Percentiles rank a stretch among this genome's conserved stretches.
Conservation (phyloP, 2,329 filamentous ascomycete species). For the Aspergillus neoniger region DNA sequence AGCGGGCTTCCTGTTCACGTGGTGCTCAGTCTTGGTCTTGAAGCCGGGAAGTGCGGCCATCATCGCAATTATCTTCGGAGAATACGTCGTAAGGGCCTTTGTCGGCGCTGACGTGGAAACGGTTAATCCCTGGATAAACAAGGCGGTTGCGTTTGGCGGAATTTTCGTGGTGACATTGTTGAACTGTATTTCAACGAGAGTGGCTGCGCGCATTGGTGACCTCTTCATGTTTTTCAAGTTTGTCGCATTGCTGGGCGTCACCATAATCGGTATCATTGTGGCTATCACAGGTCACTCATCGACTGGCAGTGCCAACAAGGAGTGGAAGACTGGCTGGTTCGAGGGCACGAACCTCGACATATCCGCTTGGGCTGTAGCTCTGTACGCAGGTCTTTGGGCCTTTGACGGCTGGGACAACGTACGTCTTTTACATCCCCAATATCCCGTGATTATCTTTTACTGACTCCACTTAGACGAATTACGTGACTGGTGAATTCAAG, state of each 20-base stretch:
- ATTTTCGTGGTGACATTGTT: slow-evolving; percentile 75
- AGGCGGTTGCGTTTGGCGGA: slow-evolving; percentile 77
- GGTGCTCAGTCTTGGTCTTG: slow-evolving; percentile 90
- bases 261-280: slow-evolving; percentile 84
- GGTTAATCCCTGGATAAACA: slow-evolving; percentile 85
- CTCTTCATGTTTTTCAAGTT: slow-evolving; percentile 98
- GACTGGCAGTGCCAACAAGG: slow-evolving; percentile 71
- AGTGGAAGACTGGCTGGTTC: slow-evolving; percentile 94
- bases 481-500: slow-evolving; percentile 95
- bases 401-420: slow-evolving; percentile 99
- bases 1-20: slow-evolving; percentile 90
- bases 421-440: slow-evolving; percentile 40
- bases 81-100: slow-evolving; percentile 87
- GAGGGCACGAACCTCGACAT: slow-evolving; percentile 76
- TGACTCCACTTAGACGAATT: slow-evolving; percentile 71
- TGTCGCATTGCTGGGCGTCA: slow-evolving; percentile 81
- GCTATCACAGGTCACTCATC: slow-evolving; percentile 81
- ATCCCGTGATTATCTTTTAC: neutral
- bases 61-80: slow-evolving; percentile 95
- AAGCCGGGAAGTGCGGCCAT: slow-evolving; percentile 94
- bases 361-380: slow-evolving; percentile 86
- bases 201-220: slow-evolving; percentile 86
- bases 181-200: slow-evolving; percentile 86
- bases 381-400: slow-evolving; percentile 96
- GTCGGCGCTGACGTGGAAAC: slow-evolving; percentile 83